Evolutionary conservation across 345 rosid species (phyloP).

Genomic region (Pseudoturritis turrita): DNA sequence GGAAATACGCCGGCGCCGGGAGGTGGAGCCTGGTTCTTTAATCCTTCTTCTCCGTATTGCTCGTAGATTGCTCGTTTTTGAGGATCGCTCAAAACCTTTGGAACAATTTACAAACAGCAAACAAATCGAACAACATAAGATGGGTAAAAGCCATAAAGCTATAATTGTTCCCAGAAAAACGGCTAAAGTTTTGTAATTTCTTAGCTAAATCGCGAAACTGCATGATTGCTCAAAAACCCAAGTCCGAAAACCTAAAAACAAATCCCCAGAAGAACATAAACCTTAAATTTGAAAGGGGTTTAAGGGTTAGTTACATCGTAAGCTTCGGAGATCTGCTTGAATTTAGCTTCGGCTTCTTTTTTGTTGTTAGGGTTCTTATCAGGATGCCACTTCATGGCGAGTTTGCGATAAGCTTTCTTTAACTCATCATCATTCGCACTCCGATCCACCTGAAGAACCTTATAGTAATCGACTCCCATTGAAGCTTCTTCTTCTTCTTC

Average conservation of each 20-base stretch:
- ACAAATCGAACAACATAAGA: not conserved
- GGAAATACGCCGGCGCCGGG: constrained; percentile 57
- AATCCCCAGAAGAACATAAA: too few relatives aligned
- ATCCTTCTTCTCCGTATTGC: constrained; percentile 84
- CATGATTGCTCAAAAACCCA: not conserved
- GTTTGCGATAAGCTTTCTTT: constrained; percentile 83
- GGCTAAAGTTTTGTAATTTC: too few relatives aligned
- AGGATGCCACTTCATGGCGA: constrained; percentile 94
- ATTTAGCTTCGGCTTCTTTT: constrained; percentile 76
- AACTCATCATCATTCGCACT: constrained; percentile 66
- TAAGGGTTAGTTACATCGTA: constrained; percentile 47
- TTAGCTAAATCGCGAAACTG: not conserved
- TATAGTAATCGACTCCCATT: constrained; percentile 53
- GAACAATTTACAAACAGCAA: not conserved
- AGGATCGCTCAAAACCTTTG: constrained; percentile 76
- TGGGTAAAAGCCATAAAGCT: too few relatives aligned
- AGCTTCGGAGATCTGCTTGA: constrained; percentile 88
- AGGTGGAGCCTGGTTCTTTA: constrained; percentile 72
- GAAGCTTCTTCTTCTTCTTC: not conserved
- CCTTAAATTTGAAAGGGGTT: not conserved
- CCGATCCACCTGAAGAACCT: constrained; percentile 57
- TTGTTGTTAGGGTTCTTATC: constrained; percentile 86
- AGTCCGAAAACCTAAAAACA: not conserved
- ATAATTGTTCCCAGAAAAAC: too few relatives aligned
- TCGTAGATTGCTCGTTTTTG: constrained; percentile 76